Conservation (phyloP, 129 eudicot genomes). For the Artemisia tridentata region DNA sequence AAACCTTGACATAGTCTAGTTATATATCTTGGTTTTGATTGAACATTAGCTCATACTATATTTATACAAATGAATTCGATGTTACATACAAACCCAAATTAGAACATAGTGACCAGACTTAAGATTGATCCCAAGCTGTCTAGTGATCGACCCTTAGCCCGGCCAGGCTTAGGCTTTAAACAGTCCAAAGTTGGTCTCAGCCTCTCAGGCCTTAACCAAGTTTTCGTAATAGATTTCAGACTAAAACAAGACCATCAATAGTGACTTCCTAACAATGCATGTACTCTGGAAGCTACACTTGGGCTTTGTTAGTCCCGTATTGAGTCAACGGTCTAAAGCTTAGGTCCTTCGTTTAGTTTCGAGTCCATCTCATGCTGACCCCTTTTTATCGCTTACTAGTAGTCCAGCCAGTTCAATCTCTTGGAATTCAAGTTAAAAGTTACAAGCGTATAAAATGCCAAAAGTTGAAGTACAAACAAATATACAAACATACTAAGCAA, state of each 20-base stretch:
- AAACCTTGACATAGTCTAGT: too few relatives aligned
- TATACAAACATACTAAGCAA: slow-evolving; percentile 17
- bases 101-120: too few relatives aligned
- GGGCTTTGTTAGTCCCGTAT: neutral
- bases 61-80: too few relatives aligned
- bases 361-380: neutral
- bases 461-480: neutral
- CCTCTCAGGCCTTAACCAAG: too few relatives aligned
- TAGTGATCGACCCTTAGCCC: too few relatives aligned
- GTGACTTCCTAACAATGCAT: neutral
- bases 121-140: too few relatives aligned
- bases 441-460: neutral
- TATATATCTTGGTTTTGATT: too few relatives aligned
- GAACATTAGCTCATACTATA: too few relatives aligned
- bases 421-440: neutral
- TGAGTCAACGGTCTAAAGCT: neutral
- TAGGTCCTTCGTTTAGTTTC: neutral
- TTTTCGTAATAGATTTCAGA: neutral
- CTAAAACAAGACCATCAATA: neutral
- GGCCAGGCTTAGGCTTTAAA: neutral
- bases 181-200: too few relatives aligned
- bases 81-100: too few relatives aligned
- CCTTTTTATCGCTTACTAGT: neutral
- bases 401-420: neutral
- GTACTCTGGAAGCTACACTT: neutral